These are phyloP conservation scores for Chenopodium berlandieri DNA, from an alignment of 148 eudicot genomes.

Conservation along the genomic window DNA sequence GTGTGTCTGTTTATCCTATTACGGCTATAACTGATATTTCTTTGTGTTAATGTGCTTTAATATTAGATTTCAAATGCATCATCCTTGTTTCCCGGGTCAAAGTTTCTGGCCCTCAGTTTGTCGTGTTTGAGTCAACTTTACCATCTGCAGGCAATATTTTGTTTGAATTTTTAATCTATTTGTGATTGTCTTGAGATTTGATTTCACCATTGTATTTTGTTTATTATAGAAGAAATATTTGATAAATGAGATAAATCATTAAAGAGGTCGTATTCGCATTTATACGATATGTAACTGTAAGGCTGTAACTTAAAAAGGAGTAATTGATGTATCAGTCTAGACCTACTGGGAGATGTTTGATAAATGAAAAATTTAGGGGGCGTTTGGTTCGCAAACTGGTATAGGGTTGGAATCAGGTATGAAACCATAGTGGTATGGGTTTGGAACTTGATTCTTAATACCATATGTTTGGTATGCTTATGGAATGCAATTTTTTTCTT, in stretches of 20 bases:
- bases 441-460: no score
- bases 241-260: neutral
- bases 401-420: no score
- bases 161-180: neutral
- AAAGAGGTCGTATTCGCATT: neutral
- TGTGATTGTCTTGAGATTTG: neutral
- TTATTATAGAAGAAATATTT: neutral
- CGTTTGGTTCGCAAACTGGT: no score
- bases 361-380: neutral
- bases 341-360: neutral
- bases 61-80: neutral
- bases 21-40: neutral
- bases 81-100: neutral
- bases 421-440: no score
- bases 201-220: no score
- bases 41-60: neutral
- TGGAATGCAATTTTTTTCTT: no score
- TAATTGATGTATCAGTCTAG: neutral
- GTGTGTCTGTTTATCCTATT: constrained; percentile 30
- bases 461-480: no score
- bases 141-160: neutral
- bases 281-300: neutral
- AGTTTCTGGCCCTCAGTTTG: neutral
- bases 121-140: neutral
- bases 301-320: no score